Evolutionary conservation across 176 grass and related monocot genomes (phyloP).

Genomic region (Cenchrus fungigraminus): DNA sequence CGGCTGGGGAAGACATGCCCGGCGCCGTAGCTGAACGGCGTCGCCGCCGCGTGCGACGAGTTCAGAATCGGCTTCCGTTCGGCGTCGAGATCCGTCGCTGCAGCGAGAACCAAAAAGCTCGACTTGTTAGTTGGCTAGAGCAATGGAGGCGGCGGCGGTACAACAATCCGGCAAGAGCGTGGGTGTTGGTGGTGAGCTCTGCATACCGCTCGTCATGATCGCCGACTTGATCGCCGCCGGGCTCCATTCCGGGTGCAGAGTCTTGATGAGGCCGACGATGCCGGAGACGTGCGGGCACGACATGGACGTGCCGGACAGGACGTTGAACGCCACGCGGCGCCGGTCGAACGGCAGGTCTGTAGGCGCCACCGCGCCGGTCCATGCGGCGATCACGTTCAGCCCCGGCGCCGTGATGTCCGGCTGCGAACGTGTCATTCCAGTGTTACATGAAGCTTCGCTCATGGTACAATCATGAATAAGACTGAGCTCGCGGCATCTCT

Average conservation of each 20-base stretch:
- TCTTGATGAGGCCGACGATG: slow-evolving; percentile 62
- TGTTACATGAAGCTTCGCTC: not conserved
- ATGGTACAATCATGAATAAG: not conserved
- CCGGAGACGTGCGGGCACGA: slow-evolving; percentile 75
- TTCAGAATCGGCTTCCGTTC: slow-evolving; percentile 32
- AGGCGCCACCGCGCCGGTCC: slow-evolving; percentile 30
- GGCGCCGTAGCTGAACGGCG: slow-evolving; percentile 69
- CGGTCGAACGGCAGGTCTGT: slow-evolving; percentile 29
- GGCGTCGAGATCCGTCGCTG: slow-evolving; percentile 57
- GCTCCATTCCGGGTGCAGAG: slow-evolving; percentile 69
- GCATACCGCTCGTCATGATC: slow-evolving; percentile 75
- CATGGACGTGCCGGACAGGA: slow-evolving; percentile 76
- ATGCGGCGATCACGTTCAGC: slow-evolving; percentile 61
- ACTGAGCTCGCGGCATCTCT: not conserved
- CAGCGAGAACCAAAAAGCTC: not conserved
- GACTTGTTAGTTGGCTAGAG: not conserved
- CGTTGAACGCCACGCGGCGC: slow-evolving; percentile 55
- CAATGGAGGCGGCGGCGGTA: not conserved
- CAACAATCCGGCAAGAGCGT: no score
- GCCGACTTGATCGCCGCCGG: slow-evolving; percentile 72
- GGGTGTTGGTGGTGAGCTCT: not conserved
- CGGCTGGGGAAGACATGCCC: slow-evolving; percentile 60
- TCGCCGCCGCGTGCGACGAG: slow-evolving; percentile 43
- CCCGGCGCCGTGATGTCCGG: slow-evolving; percentile 76
- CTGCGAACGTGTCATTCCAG: slow-evolving; percentile 21